phyloP scores from a whole-genome alignment of 805 yeast genomes.

The Wickerhamomyces pijperi region DNA sequence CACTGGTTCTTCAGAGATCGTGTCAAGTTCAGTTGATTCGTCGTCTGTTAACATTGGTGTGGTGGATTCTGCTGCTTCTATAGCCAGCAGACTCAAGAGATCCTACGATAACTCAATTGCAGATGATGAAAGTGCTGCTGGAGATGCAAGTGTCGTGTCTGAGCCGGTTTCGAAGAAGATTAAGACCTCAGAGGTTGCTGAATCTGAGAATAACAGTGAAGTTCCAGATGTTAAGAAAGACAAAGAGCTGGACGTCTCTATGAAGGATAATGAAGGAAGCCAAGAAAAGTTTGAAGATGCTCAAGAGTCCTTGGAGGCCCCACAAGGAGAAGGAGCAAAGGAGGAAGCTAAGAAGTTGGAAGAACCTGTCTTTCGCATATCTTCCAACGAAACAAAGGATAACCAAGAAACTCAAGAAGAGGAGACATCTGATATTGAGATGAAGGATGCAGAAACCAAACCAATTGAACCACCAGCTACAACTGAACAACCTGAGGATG shows the following conservation, averaged over 20 bases:
- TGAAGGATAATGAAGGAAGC: background rate
- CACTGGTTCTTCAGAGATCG: too few species aligned
- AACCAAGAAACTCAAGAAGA: background rate
- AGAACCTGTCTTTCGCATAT: background rate
- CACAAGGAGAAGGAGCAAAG: background rate
- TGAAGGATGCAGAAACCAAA: constrained; percentile 3
- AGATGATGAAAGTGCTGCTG: too few species aligned
- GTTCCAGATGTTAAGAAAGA: too few species aligned
- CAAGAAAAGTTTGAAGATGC: background rate
- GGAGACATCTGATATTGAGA: background rate
- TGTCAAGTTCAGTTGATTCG: too few species aligned
- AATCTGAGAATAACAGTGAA: too few species aligned
- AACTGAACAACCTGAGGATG: background rate
- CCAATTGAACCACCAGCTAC: background rate
- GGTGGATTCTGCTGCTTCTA: too few species aligned
- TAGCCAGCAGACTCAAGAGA: too few species aligned
- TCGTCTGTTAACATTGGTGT: too few species aligned
- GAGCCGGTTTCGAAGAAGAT: too few species aligned
- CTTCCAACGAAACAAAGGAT: background rate
- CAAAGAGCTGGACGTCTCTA: background rate
- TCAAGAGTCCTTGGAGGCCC: background rate
- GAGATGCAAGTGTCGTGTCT: too few species aligned
- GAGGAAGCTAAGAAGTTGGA: background rate
- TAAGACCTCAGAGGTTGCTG: too few species aligned
- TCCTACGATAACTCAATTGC: too few species aligned